Evolutionary conservation across 768 basidiomycete genomes (phyloP), one percentile per base, ranked within the genome.

Genomic region (Kwoniella pini): DNA sequence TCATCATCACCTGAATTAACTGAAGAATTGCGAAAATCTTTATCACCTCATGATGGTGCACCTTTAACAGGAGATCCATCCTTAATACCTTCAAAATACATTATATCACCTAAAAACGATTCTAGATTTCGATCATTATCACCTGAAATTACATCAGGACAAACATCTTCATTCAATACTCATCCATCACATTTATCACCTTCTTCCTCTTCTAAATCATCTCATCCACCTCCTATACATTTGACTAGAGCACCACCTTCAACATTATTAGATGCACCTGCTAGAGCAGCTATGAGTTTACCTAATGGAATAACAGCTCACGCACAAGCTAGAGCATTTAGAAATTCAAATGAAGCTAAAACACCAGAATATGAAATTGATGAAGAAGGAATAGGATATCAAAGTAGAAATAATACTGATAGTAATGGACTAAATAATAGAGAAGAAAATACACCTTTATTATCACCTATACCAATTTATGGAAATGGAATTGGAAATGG

Each of bases 261-360:
- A 21, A 67, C 67, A 31, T 60, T 71, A 31, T 60, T 72, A 15
- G 77, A 78, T 56, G 77, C 77, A 24, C 77, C 77, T 6, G 75
- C 75, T 13, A 43, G 77, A 60, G 77, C 77, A 38, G 77, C 77
- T 17, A 55, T 78, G 68, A 71, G 64, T 43, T 57, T 78, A 53
- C 77, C 77, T 0, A 78, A 78, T 57, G 69, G 56, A 2, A 19
- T 54, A 1, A 77, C 77, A 15, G 67, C 74, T n/a, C 28, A 49
- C 5, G 72, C 62, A 15, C 77, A 78, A 51, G 77, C 77, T 31
- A 54, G 72, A 43, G 75, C 77, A 9, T 63, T 77, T 12, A 50
- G 74, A 26, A 70, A 68, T 13, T 50, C 48, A 4, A 71, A 68
- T 21, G 72, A 71, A 27, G 60, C 57, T 19, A 64, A 44, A 26